phyloP scores from a whole-genome alignment of 371 early-diverging fungal genomes.

The Rhizopus microsporus region DNA sequence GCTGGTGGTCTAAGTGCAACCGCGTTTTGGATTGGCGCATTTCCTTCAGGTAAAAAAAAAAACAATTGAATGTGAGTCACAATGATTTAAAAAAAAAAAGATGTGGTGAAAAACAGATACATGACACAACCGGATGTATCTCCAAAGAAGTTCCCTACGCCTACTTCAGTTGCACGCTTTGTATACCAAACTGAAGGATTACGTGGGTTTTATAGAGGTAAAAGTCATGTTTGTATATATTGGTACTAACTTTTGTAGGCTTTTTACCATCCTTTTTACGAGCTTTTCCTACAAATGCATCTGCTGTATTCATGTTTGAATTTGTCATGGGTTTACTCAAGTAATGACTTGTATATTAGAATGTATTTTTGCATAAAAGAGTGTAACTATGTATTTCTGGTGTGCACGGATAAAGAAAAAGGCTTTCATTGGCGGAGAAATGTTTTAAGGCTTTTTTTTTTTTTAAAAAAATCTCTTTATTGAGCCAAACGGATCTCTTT shows the following conservation, averaged over 20 bases:
- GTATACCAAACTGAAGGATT: conserved; percentile 69
- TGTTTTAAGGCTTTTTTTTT: too few relatives aligned
- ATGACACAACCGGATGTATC: conserved; percentile 87
- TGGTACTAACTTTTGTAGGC: conserved; percentile 38
- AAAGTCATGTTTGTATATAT: neutral
- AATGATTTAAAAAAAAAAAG: conserved; percentile 27
- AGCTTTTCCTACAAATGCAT: conserved; percentile 91
- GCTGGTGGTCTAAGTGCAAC: conserved; percentile 92
- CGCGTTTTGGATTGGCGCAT: conserved; percentile 86
- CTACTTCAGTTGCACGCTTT: conserved; percentile 51
- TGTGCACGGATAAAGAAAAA: too few relatives aligned
- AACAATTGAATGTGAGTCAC: conserved; percentile 12
- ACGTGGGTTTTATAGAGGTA: conserved; percentile 72
- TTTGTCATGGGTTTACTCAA: conserved; percentile 53
- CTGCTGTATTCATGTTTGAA: conserved; percentile 83
- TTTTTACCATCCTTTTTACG: conserved; percentile 86
- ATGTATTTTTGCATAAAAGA: too few relatives aligned
- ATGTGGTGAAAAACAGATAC: conserved; percentile 88
- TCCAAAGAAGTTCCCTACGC: conserved; percentile 62
- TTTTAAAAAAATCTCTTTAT: conserved; percentile 8
- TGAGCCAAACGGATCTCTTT: neutral
- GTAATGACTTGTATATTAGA: neutral
- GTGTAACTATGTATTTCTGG: too few relatives aligned
- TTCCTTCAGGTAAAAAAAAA: conserved; percentile 69
- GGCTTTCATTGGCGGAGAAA: too few relatives aligned